Evolutionary conservation across 345 rosid genomes (phyloP), one percentile per base, ranked within the genome.

Genomic region (Gossypium sturtianum): DNA sequence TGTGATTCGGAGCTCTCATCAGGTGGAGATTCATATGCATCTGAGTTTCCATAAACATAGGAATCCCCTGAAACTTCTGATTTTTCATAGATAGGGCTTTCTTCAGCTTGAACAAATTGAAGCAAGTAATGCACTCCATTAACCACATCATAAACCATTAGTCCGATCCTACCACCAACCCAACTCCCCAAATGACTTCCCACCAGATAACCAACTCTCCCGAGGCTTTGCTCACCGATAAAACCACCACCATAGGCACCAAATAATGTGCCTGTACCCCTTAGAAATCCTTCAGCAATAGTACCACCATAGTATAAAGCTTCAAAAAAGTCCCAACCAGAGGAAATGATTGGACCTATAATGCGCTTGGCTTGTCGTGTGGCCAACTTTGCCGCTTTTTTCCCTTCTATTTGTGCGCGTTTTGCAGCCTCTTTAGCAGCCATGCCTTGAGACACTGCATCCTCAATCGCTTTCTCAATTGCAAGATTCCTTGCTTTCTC

Each of bases 241-340:
- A 87, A 89, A 58, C 93, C 98, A 71, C 93, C 98, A 27, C 85
- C 77, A 66, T 91, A 93, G n/a, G 99, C 85, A n/a, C 98, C 99
- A 54, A 83, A 70, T 70, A 95, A 79, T 12, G 99, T 95, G n/a
- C 99, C 97, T 3, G 85, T 81, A 62, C 97, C 99, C 70, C 98
- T 90, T 27, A 93, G 87, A 82, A 90, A 86, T 53, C 94, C 99
- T 79, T 93, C 99, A 0, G 94, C 83, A 22, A 90, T 38, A 22
- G 92, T 91, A 69, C 99, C 98, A 1, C 96, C 98, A 73, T 88
- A 91, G 80, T 95, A 95, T 52, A 95, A 56, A 9, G 99, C 97
- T 78, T 95, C 99, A 20, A 95, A 95, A 79, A 93, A 95, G 83
- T 95, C 97, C 99, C 99, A 90, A 7, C 98, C 97, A 3, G 93